Conservation (phyloP, 257 asterid genomes). For the Ophiorrhiza pumila region DNA sequence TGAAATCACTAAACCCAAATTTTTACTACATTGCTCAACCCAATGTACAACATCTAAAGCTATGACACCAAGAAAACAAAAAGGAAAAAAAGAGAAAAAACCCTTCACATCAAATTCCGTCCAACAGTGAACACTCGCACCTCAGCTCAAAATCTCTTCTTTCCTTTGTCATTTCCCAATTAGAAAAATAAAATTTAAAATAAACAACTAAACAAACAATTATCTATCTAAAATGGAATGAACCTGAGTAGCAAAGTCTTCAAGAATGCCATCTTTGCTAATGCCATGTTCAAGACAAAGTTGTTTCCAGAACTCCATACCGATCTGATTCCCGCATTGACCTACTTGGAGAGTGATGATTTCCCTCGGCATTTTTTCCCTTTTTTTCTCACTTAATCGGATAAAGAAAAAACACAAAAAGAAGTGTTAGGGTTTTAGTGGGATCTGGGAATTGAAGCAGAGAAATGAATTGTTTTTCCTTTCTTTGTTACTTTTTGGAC, state of each 20-base stretch:
- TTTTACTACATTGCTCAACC: neutral
- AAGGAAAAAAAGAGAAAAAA: neutral
- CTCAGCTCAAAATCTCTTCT: neutral
- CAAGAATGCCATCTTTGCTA: conserved; percentile 94
- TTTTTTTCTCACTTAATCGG: conserved; percentile 24
- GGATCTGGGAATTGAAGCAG: neutral
- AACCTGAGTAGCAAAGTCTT: conserved; percentile 98
- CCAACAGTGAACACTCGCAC: too few species aligned
- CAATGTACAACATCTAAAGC: neutral
- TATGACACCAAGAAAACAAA: neutral
- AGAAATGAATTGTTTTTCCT: neutral
- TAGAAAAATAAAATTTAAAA: neutral
- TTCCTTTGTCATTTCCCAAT: neutral
- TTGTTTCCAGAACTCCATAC: conserved; percentile 99
- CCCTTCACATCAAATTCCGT: neutral
- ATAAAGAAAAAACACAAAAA: conserved; percentile 59
- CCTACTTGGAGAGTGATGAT: conserved; percentile 94
- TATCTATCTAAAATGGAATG: neutral
- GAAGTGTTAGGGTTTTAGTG: conserved; percentile 26
- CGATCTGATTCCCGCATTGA: conserved; percentile 99
- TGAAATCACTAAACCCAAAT: neutral
- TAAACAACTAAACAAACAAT: neutral
- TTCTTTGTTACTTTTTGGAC: neutral
- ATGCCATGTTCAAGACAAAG: conserved; percentile 99
- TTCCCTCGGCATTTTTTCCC: conserved; percentile 81